Evolutionary conservation across 192 early-diverging fungal genomes (phyloP).

Genomic region (Irineochytrium annulatum): DNA sequence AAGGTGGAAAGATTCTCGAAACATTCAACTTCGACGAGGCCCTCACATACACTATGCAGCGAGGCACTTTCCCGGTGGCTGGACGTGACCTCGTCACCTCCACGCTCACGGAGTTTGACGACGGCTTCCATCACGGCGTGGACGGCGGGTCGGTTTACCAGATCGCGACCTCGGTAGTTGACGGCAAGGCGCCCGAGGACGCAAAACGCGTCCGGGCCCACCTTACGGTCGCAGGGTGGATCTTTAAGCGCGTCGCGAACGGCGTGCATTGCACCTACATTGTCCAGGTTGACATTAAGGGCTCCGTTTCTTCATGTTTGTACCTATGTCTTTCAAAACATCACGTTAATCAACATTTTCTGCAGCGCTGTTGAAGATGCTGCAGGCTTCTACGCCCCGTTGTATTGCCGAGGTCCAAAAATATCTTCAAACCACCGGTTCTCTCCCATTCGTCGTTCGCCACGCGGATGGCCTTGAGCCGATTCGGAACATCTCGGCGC

Average conservation of each 20-base stretch:
- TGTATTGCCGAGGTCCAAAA: conserved; percentile 16
- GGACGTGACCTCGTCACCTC: conserved; percentile 32
- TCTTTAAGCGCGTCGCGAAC: conserved; percentile 10
- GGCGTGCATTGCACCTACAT: conserved; percentile 32
- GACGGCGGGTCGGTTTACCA: conserved; percentile 22
- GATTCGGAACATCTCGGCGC: not conserved
- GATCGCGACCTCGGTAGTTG: conserved; percentile 28
- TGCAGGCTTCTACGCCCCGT: conserved; percentile 14
- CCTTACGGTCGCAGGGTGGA: conserved; percentile 33
- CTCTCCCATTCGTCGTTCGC: conserved; percentile 25
- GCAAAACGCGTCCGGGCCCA: conserved; percentile 31
- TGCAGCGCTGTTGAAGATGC: not conserved
- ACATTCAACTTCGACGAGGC: conserved; percentile 17
- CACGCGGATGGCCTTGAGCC: conserved; percentile 10
- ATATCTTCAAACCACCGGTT: conserved; percentile 1
- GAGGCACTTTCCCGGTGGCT: conserved; percentile 31
- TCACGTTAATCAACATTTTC: too few species aligned
- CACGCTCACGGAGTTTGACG: conserved; percentile 7
- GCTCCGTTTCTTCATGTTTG: conserved; percentile 30
- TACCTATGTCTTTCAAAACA: not conserved
- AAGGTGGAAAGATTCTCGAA: conserved; percentile 20
- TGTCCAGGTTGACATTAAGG: conserved; percentile 39
- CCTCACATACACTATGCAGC: conserved; percentile 25
- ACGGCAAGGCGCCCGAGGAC: conserved; percentile 19
- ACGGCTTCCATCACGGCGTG: not conserved